Evolutionary conservation across 257 asterid species (phyloP), one percentile per base, ranked within the genome.

Genomic region (Osmanthus fragrans): DNA sequence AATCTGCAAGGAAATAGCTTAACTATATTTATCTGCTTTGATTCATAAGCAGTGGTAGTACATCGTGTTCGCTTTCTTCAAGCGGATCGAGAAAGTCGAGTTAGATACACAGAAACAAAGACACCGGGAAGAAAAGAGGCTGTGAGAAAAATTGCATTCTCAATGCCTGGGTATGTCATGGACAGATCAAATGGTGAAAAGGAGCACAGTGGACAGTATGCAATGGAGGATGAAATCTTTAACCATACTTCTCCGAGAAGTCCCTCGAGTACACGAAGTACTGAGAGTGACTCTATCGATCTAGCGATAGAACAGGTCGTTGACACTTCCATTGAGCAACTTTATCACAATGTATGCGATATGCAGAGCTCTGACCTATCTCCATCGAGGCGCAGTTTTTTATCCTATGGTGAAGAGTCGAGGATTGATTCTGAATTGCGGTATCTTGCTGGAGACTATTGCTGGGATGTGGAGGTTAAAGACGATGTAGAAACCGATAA

Each of bases 311-410:
- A 83, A 70, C 87, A 83, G 2, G 76, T 66, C 32, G 29, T 76
- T 40, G 89, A 83, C 60, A 84, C 80, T 72, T 87, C 91, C 2
- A 85, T 85, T 30, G 89, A 85, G 78, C 88, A 87, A 54, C 75
- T 87, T 36, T 85, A 83, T 51, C 64, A 85, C 68, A 87, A 87
- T 63, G 83, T 87, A 23, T 85, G 80, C 63, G 89, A 87, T 74
- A 87, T 87, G 89, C 85, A 85, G 82, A 85, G 89, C 80, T 87
- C 89, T 0, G 88, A 85, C 15, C 79, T 77, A 4, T 87, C 91
- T 0, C 88, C 88, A 2, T 87, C 89, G 2, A 72, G 82, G 45
- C 32, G 82, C 2, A 87, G 89, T 72, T 85, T 63, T 70, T 51
- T 85, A 40, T 87, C 89, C 0, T 87, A 83, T 47, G 91, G 89